Conservation (phyloP, 1,284 basidiomycete genomes). For the Moniliella sp. region DNA sequence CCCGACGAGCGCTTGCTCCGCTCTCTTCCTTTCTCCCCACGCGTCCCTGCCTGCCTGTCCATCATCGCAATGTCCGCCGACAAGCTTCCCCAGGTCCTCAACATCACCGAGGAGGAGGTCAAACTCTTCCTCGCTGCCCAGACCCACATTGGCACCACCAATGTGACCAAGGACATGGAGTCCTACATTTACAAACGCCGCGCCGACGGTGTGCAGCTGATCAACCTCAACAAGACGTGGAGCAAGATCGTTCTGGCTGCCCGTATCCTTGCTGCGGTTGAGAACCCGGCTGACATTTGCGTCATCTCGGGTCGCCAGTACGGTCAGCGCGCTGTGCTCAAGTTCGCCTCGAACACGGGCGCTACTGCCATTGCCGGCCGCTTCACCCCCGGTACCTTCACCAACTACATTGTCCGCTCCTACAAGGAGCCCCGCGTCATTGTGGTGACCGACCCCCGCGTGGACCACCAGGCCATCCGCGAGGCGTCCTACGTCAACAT, state of each 20-base stretch:
- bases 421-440: constrained; percentile 99
- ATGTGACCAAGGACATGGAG: constrained; percentile 96
- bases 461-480: constrained; percentile 98
- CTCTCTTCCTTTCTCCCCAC: too few relatives aligned
- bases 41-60: too few relatives aligned
- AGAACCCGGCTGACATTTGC: constrained; percentile 92
- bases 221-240: constrained; percentile 99
- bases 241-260: constrained; percentile 53
- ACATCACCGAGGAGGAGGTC: constrained; percentile 89
- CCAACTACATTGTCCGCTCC: constrained; percentile 97
- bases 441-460: constrained; percentile 93
- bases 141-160: constrained; percentile 69
- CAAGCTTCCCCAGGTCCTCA: constrained; percentile 76
- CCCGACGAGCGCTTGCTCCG: too few relatives aligned
- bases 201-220: constrained; percentile 78
- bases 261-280: constrained; percentile 41
- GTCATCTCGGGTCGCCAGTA: constrained; percentile 94
- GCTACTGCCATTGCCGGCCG: constrained; percentile 93
- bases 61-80: constrained; percentile 2
- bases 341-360: constrained; percentile 90
- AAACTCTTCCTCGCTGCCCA: constrained; percentile 82
- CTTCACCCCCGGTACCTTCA: constrained; percentile 87
- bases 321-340: constrained; percentile 95
- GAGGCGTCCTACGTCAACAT: constrained; percentile 99
- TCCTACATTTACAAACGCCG: constrained; percentile 94